Conservation (phyloP, 2,329 filamentous ascomycete genomes). For the Fusarium falciforme region DNA sequence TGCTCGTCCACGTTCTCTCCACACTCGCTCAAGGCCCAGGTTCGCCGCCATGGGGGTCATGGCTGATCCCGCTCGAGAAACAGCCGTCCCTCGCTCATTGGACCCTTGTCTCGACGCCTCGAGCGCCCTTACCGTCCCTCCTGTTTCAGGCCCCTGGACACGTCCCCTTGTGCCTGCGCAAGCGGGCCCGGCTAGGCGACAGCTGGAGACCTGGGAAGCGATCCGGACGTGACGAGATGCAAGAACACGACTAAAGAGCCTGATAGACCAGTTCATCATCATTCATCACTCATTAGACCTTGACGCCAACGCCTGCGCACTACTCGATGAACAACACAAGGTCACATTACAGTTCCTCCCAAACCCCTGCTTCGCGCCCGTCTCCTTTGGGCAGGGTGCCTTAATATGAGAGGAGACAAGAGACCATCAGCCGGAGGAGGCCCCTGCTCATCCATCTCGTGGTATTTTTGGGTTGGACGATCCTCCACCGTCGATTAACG, state of each 20-base stretch:
- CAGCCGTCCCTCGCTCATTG: conserved; percentile 16
- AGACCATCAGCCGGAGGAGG: neutral
- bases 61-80: conserved; percentile 26
- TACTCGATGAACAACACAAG: neutral
- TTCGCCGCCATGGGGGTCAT: conserved; percentile 21
- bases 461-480: conserved; percentile 27
- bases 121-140: conserved; percentile 27
- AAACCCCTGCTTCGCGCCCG: neutral
- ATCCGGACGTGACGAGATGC: conserved; percentile 7
- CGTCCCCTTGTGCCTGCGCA: conserved; percentile 25
- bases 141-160: conserved; percentile 42
- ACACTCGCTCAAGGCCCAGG: conserved; percentile 14
- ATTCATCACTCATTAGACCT: neutral
- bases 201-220: conserved; percentile 4
- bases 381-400: neutral
- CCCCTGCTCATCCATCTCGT: conserved; percentile 22
- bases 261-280: conserved; percentile 5
- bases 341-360: neutral
- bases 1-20: conserved; percentile 12
- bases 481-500: conserved; percentile 42
- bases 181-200: conserved; percentile 27
- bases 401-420: neutral
- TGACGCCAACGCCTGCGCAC: neutral
- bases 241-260: neutral
- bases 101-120: conserved; percentile 18